phyloP scores from a whole-genome alignment of 1,284 basidiomycete species.

The Neotropicomus parvogracilis region DNA sequence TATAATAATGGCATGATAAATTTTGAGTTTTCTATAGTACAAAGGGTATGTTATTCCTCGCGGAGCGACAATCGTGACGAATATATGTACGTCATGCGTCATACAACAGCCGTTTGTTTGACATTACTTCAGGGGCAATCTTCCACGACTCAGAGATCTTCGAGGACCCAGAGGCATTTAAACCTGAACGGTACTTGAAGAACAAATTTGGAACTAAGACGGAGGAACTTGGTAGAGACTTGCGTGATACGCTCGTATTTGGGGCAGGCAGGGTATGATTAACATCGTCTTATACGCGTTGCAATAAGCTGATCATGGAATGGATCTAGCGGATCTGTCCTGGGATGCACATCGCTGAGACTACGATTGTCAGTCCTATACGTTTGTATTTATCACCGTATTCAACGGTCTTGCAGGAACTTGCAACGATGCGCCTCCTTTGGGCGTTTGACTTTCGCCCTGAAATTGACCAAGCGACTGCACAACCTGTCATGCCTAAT shows the following conservation, averaged over 20 bases:
- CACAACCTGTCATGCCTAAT: not conserved
- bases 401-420: not conserved
- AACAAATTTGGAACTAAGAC: slow-evolving; percentile 7
- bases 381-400: not conserved
- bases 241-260: slow-evolving; percentile 6
- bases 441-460: slow-evolving; percentile 8
- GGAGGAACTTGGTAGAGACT: slow-evolving; percentile 4
- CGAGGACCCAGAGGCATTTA: slow-evolving; percentile 3
- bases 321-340: slow-evolving; percentile 6
- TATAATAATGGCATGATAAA: not conserved
- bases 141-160: slow-evolving; percentile 5
- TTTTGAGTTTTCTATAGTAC: not conserved
- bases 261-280: slow-evolving; percentile 5
- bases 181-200: slow-evolving; percentile 5
- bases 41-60: slow-evolving; percentile 3
- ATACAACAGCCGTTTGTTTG: not conserved
- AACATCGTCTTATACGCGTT: not conserved
- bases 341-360: slow-evolving; percentile 3
- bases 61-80: slow-evolving; percentile 1
- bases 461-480: not conserved
- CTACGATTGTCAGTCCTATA: slow-evolving; percentile 2
- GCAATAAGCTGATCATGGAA: not conserved
- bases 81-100: not conserved
- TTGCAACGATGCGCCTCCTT: slow-evolving; percentile 5
- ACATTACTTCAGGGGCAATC: slow-evolving; percentile 3